Conservation (phyloP, 768 basidiomycete species). For the Amanita jacksonii region DNA sequence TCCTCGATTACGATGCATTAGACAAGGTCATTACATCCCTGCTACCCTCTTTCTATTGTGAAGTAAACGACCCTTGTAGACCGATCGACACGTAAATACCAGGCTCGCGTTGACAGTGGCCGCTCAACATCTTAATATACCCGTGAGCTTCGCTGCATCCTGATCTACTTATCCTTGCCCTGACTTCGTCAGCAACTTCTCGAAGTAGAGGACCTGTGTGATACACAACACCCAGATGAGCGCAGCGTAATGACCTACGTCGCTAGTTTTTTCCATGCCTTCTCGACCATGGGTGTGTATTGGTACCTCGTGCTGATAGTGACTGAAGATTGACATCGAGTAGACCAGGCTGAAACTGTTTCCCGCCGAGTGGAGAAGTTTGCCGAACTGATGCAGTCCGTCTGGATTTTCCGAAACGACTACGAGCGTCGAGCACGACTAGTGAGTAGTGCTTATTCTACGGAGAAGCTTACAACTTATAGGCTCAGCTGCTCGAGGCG, state of each 20-base stretch:
- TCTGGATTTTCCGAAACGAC: constrained; percentile 82
- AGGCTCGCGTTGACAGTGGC: constrained; percentile 82
- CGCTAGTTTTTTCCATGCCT: constrained; percentile 96
- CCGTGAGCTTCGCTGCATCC: constrained; percentile 40
- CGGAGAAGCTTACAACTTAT: no score
- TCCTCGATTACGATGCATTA: constrained; percentile 81
- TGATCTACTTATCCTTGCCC: constrained; percentile 3
- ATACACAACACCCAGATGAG: constrained; percentile 84
- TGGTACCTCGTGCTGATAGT: neutral
- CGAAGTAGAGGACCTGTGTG: constrained; percentile 93
- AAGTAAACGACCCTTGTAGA: constrained; percentile 28
- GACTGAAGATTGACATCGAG: neutral
- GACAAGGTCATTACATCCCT: constrained; percentile 51
- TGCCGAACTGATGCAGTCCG: constrained; percentile 88
- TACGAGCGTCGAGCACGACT: constrained; percentile 80
- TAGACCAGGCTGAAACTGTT: constrained; percentile 93
- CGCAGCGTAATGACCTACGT: constrained; percentile 98
- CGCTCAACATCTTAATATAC: constrained; percentile 81
- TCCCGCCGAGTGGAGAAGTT: constrained; percentile 93
- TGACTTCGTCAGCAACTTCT: constrained; percentile 63
- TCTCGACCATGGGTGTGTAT: constrained; percentile 84
- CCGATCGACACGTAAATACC: constrained; percentile 76
- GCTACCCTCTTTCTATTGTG: neutral
- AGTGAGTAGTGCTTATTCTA: constrained; percentile 28
- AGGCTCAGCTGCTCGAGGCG: constrained; percentile 49